Percentiles rank a stretch among this genome's conserved stretches.
phyloP scores from a whole-genome alignment of 106 monocot genomes.

The Agapanthus africanus region DNA sequence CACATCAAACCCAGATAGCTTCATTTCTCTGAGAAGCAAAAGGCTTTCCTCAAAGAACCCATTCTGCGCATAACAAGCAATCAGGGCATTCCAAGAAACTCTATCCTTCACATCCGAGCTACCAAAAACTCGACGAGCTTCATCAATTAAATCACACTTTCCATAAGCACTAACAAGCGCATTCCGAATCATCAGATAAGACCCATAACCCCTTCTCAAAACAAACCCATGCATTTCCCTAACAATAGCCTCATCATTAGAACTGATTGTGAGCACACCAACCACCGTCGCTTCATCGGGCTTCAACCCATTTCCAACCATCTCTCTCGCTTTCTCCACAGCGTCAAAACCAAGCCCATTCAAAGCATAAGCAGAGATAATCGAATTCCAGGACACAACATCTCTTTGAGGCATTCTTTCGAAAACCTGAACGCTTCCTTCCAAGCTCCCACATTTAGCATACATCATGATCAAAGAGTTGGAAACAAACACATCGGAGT shows the following conservation, averaged over 20 bases:
- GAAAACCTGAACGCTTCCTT: slow-evolving; percentile 23
- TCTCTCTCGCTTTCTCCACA: slow-evolving; percentile 15
- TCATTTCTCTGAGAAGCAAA: slow-evolving; percentile 44
- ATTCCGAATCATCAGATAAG: slow-evolving; percentile 13
- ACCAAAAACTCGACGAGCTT: slow-evolving; percentile 31
- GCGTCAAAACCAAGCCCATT: slow-evolving; percentile 23
- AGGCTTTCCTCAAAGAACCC: slow-evolving; percentile 39
- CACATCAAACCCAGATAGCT: slow-evolving; percentile 17
- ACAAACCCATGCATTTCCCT: slow-evolving; percentile 40
- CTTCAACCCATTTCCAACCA: slow-evolving; percentile 34
- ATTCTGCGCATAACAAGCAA: slow-evolving; percentile 46
- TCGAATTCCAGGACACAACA: slow-evolving; percentile 57
- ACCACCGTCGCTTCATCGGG: slow-evolving; percentile 42
- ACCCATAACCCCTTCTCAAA: slow-evolving; percentile 22
- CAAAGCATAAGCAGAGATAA: slow-evolving; percentile 27
- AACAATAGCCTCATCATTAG: slow-evolving; percentile 4
- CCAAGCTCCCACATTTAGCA: slow-evolving; percentile 39
- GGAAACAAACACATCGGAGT: slow-evolving; percentile 35
- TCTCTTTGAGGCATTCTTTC: slow-evolving; percentile 48
- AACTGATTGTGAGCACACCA: slow-evolving; percentile 11
- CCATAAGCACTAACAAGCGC: slow-evolving; percentile 58
- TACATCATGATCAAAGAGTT: slow-evolving; percentile 56
- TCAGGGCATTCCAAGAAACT: slow-evolving; percentile 59
- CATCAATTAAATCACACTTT: slow-evolving; percentile 20
- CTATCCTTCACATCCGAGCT: slow-evolving; percentile 17